Evolutionary conservation across 2,329 filamentous ascomycete genomes (phyloP).

Genomic region (Raffaelea deltoideospora): DNA sequence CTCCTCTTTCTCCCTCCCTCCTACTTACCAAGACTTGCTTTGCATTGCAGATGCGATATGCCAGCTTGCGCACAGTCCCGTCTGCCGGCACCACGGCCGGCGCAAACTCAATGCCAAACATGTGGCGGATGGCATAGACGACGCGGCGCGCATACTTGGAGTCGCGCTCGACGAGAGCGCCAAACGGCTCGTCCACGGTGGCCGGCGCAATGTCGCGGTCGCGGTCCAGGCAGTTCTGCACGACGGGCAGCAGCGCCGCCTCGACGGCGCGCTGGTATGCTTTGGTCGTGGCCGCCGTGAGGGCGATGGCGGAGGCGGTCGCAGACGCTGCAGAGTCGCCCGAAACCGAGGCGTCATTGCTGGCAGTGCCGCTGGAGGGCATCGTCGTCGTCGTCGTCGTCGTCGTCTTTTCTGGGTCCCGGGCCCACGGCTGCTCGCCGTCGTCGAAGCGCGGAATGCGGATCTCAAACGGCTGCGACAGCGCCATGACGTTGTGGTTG

Average conservation of each 20-base stretch:
- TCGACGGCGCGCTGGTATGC: constrained; percentile 60
- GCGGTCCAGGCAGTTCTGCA: constrained; percentile 84
- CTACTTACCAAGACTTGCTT: constrained; percentile 77
- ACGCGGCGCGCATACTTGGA: constrained; percentile 80
- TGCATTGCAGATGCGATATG: constrained; percentile 89
- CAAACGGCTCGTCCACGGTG: constrained; percentile 67
- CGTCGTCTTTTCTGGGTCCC: constrained; percentile 49
- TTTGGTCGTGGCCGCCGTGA: not conserved
- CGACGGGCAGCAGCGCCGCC: constrained; percentile 60
- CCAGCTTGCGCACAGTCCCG: constrained; percentile 76
- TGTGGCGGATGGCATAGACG: constrained; percentile 86
- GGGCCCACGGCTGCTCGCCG: too few relatives aligned
- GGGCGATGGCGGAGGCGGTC: not conserved
- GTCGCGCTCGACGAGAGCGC: constrained; percentile 69
- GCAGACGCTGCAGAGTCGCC: too few relatives aligned
- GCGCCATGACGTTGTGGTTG: constrained; percentile 83
- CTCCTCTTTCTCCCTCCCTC: not conserved
- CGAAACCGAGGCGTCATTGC: too few relatives aligned
- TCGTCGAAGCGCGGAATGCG: constrained; percentile 66
- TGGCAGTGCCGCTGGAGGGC: not conserved
- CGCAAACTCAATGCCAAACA: constrained; percentile 95
- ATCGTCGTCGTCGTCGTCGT: constrained; percentile 20
- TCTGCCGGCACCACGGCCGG: constrained; percentile 85
- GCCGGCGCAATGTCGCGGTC: constrained; percentile 82
- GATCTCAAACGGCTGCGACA: constrained; percentile 87